A percentile compares a stretch with the other conserved stretches of the same genome.
These are phyloP conservation scores for Chrysoporthe austroafricana DNA, from an alignment of 2,329 filamentous ascomycete genomes.

Conservation along the genomic window DNA sequence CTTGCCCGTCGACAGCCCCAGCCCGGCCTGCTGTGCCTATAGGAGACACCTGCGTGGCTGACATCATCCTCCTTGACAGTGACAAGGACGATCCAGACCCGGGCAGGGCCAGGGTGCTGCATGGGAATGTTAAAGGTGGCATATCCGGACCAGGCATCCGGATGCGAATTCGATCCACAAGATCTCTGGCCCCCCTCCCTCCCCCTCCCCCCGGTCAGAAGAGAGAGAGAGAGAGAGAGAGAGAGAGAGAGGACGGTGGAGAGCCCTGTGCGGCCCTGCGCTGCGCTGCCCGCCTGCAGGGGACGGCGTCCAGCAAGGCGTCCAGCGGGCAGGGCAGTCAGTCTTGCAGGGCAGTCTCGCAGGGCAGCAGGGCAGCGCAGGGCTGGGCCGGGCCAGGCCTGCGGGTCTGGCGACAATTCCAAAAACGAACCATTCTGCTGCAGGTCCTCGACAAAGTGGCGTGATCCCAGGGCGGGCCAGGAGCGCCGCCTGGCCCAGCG, in stretches of 20 bases:
- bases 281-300: too few relatives aligned
- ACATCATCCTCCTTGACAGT: not conserved
- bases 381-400: not conserved
- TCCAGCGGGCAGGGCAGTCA: too few relatives aligned
- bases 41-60: not conserved
- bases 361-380: too few relatives aligned
- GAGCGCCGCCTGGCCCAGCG: not conserved
- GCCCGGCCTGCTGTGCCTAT: too few relatives aligned
- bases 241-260: too few relatives aligned
- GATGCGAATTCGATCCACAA: not conserved
- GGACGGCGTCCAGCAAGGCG: too few relatives aligned
- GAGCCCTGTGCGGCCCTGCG: too few relatives aligned
- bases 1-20: not conserved
- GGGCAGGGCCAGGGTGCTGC: not conserved
- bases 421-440: conserved; percentile 22
- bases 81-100: conserved; percentile 1
- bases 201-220: not conserved
- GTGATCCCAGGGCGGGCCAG: conserved; percentile 16
- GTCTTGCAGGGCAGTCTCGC: not conserved
- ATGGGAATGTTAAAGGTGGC: not conserved
- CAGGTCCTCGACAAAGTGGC: conserved; percentile 26
- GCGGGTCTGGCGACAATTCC: conserved; percentile 3
- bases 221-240: too few relatives aligned
- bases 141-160: not conserved
- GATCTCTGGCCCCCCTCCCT: not conserved